Conservation (phyloP, 225 moss, liverwort and hornwort species). For the Marchantia paleacea region DNA sequence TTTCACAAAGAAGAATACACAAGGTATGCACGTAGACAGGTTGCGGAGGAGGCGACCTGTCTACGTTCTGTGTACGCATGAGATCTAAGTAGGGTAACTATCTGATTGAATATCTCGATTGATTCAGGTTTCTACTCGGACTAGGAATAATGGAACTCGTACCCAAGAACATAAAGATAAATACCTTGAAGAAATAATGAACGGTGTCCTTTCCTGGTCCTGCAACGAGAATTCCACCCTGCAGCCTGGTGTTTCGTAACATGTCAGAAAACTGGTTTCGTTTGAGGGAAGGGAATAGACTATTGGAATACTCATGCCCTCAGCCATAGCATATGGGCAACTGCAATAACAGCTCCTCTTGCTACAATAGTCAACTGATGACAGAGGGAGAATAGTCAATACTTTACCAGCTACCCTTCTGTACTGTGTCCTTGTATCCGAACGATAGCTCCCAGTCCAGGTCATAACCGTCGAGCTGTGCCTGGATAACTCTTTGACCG, state of each 20-base stretch:
- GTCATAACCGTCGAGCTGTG: conserved; percentile 35
- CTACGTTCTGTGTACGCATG: no score
- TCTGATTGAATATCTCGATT: no score
- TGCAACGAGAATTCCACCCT: conserved; percentile 50
- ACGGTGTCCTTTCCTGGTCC: conserved; percentile 32
- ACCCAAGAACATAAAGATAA: not conserved
- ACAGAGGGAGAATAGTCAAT: not conserved
- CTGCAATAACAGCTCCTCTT: not conserved
- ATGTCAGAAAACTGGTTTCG: not conserved
- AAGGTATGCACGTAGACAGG: not conserved
- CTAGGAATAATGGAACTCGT: not conserved
- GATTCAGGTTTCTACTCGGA: no score
- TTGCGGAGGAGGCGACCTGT: not conserved
- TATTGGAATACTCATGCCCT: no score
- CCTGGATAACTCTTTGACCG: conserved; percentile 14
- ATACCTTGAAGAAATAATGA: conserved; percentile 42
- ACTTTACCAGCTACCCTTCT: conserved; percentile 43
- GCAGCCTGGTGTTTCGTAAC: conserved; percentile 31
- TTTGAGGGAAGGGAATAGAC: no score
- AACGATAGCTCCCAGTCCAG: conserved; percentile 44
- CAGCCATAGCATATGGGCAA: not conserved
- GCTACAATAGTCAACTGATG: not conserved
- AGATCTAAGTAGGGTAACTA: no score
- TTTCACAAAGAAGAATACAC: no score
- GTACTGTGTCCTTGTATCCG: conserved; percentile 28